Evolutionary conservation across 2,329 filamentous ascomycete genomes (phyloP).

Genomic region (Curvularia hawaiiensis): DNA sequence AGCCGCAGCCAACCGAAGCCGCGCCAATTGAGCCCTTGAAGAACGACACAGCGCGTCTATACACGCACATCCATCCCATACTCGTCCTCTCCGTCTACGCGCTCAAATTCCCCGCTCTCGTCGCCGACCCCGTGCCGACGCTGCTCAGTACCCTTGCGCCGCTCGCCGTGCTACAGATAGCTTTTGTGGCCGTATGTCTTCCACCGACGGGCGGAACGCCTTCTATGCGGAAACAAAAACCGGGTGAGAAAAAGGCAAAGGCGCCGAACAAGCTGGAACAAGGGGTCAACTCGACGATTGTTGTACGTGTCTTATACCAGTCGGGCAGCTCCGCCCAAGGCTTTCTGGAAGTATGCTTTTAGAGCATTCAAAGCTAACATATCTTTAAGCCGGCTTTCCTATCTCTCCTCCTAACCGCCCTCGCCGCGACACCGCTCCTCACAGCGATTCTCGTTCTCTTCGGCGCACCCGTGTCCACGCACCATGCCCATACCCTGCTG

Average conservation of each 20-base stretch:
- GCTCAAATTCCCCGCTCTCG: conserved; percentile 68
- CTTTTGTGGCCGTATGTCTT: conserved; percentile 64
- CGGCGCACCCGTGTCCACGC: conserved; percentile 86
- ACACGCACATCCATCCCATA: conserved; percentile 70
- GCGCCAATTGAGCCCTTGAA: conserved; percentile 55
- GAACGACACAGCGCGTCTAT: conserved; percentile 56
- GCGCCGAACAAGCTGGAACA: conserved; percentile 31
- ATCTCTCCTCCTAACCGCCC: conserved; percentile 64
- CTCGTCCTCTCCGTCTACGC: conserved; percentile 69
- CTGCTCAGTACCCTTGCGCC: conserved; percentile 66
- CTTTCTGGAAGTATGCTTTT: background rate
- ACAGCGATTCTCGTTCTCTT: conserved; percentile 77
- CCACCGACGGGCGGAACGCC: conserved; percentile 55
- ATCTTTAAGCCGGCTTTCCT: conserved; percentile 68
- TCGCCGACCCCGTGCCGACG: conserved; percentile 70
- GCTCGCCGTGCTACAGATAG: conserved; percentile 67
- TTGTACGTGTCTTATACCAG: conserved; percentile 44
- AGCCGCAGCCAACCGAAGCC: conserved; percentile 26
- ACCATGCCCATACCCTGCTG: conserved; percentile 77
- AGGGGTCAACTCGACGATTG: conserved; percentile 41
- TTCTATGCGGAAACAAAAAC: conserved; percentile 58
- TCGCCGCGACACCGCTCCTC: conserved; percentile 63
- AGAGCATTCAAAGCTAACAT: background rate
- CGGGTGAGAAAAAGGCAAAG: conserved; percentile 48
- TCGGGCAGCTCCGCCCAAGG: background rate